Percentiles rank a stretch among this genome's conserved stretches.
Evolutionary conservation across 2,329 filamentous ascomycete species (phyloP).

Genomic region (Gnomoniopsis sp.): DNA sequence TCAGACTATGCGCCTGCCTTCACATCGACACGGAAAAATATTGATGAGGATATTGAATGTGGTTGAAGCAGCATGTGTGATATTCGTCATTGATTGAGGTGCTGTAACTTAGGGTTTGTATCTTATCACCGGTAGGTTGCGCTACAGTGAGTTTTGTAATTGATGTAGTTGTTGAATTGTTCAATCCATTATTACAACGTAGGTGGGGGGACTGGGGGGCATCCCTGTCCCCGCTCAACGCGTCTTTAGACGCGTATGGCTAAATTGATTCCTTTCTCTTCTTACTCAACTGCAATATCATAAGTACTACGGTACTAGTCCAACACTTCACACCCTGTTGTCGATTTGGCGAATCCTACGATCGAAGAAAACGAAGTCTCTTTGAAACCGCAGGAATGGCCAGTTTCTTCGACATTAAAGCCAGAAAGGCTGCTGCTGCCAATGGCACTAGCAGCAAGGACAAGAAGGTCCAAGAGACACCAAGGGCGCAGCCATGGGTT

Average conservation of each 20-base stretch:
- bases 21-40: no score
- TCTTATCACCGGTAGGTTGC: no score
- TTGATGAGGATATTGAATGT: no score
- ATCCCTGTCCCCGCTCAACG: background rate
- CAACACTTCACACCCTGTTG: background rate
- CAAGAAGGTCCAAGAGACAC: conserved; percentile 58
- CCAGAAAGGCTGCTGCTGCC: conserved; percentile 72
- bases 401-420: conserved; percentile 94
- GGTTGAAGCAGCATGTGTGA: no score
- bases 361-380: background rate
- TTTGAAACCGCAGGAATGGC: conserved; percentile 56
- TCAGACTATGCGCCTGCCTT: no score
- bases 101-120: no score
- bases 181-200: background rate
- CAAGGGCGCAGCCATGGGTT: conserved; percentile 85
- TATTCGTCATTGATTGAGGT: no score
- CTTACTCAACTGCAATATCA: background rate
- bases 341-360: no score
- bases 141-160: no score
- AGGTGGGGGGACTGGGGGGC: background rate
- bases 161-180: background rate
- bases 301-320: background rate
- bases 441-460: conserved; percentile 62
- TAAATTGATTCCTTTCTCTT: conserved; percentile 23
- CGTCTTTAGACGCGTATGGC: conserved; percentile 11